These are phyloP conservation scores for Penicillium paradoxum DNA, from an alignment of 495 filamentous ascomycete species.

Conservation along the genomic window DNA sequence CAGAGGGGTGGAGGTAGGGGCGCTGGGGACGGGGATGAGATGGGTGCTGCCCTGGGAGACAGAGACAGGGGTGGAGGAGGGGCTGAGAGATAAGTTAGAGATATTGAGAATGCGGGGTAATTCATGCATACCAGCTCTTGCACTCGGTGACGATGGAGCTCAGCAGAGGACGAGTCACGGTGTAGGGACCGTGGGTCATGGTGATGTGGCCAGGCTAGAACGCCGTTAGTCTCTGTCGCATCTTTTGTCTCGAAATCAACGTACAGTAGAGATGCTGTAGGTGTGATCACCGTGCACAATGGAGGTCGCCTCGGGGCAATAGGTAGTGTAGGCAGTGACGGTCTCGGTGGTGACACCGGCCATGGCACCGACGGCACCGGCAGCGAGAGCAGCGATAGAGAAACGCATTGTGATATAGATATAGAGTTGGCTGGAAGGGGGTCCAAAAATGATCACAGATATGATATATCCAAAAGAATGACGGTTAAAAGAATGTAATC, in stretches of 20 bases:
- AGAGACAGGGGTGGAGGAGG: constrained; percentile 21
- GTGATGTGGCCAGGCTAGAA: constrained; percentile 67
- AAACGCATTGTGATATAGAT: constrained; percentile 76
- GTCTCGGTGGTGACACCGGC: constrained; percentile 68
- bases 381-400: constrained; percentile 68
- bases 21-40: constrained; percentile 46
- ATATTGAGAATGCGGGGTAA: background rate
- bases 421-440: constrained; percentile 9
- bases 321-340: constrained; percentile 76
- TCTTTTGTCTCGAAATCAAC: constrained; percentile 13
- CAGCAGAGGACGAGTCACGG: constrained; percentile 64
- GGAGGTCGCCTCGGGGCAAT: constrained; percentile 73
- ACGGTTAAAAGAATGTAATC: constrained; percentile 51
- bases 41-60: constrained; percentile 6
- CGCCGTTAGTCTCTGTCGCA: constrained; percentile 13
- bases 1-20: constrained; percentile 39
- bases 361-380: constrained; percentile 54
- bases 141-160: constrained; percentile 60
- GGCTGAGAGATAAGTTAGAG: constrained; percentile 14
- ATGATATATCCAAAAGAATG: constrained; percentile 20
- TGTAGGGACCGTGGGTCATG: constrained; percentile 56
- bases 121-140: constrained; percentile 53
- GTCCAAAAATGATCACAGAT: constrained; percentile 21
- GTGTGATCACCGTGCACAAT: constrained; percentile 65
- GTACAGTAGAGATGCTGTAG: constrained; percentile 73